Evolutionary conservation across 306 rosid genomes (phyloP).

Genomic region (Prunus kanzakura): DNA sequence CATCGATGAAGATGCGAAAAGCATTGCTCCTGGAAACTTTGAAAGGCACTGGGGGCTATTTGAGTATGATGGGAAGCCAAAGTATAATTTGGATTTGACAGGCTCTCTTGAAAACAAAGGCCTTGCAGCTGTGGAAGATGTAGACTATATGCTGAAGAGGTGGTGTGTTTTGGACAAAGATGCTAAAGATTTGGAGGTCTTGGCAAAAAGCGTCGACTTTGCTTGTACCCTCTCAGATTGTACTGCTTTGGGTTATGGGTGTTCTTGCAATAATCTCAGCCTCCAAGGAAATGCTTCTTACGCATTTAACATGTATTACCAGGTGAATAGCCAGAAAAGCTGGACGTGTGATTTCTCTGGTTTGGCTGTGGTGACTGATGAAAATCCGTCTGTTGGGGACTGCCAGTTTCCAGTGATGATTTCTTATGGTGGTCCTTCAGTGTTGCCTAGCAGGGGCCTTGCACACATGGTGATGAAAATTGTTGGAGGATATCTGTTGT

Average conservation of each 20-base stretch:
- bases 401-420: constrained; percentile 73
- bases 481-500: constrained; percentile 30
- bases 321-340: constrained; percentile 54
- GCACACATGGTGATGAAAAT: constrained; percentile 10
- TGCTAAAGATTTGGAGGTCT: constrained; percentile 25
- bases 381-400: constrained; percentile 65
- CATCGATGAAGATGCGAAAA: constrained; percentile 67
- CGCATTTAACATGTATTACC: constrained; percentile 91
- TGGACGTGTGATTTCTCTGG: constrained; percentile 74
- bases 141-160: constrained; percentile 48
- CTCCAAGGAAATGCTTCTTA: constrained; percentile 79
- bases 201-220: constrained; percentile 54
- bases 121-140: constrained; percentile 58
- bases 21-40: constrained; percentile 71
- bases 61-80: constrained; percentile 92
- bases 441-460: constrained; percentile 24
- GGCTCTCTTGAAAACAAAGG: constrained; percentile 42
- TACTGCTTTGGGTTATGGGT: constrained; percentile 84
- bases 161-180: constrained; percentile 70
- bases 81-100: constrained; percentile 62
- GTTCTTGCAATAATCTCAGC: constrained; percentile 67
- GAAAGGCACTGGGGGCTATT: constrained; percentile 95
- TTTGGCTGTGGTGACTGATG: constrained; percentile 47
- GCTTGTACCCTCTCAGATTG: constrained; percentile 88
- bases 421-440: constrained; percentile 36